A percentile compares a stretch with the other conserved stretches of the same genome.
Evolutionary conservation across 2,329 filamentous ascomycete species (phyloP).

Genomic region (Fonsecaea pugnacius): DNA sequence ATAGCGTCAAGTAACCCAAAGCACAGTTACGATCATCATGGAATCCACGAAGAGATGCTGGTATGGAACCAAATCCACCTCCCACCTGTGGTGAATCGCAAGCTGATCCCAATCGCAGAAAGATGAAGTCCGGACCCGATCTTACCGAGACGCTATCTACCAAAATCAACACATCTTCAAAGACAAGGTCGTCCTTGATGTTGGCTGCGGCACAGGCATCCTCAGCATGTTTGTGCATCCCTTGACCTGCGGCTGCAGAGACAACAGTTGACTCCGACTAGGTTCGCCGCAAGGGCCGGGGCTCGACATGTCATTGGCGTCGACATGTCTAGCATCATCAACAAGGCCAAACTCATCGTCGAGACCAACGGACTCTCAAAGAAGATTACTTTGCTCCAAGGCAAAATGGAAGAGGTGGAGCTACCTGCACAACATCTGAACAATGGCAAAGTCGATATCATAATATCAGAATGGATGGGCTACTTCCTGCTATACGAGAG

Average conservation of each 20-base stretch:
- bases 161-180: conserved; percentile 95
- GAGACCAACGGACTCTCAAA: conserved; percentile 86
- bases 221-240: conserved; percentile 79
- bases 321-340: conserved; percentile 99
- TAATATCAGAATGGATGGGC: conserved; percentile 99
- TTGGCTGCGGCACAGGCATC: conserved; percentile 95
- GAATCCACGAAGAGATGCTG: conserved; percentile 56
- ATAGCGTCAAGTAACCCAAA: conserved; percentile 30
- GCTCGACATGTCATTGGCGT: conserved; percentile 99
- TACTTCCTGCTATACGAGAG: conserved; percentile 98
- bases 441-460: conserved; percentile 85
- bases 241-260: neutral
- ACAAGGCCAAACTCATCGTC: conserved; percentile 96
- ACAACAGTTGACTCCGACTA: conserved; percentile 47
- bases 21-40: conserved; percentile 93
- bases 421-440: conserved; percentile 71
- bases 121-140: conserved; percentile 93
- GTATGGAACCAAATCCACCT: conserved; percentile 28
- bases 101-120: conserved; percentile 40
- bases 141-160: conserved; percentile 96
- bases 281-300: conserved; percentile 95
- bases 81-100: neutral
- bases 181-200: conserved; percentile 92
- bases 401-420: conserved; percentile 99
- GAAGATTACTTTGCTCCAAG: conserved; percentile 97